Conservation (phyloP, 176 grass and related monocot genomes). For the Hsuehochloa calcarea region DNA sequence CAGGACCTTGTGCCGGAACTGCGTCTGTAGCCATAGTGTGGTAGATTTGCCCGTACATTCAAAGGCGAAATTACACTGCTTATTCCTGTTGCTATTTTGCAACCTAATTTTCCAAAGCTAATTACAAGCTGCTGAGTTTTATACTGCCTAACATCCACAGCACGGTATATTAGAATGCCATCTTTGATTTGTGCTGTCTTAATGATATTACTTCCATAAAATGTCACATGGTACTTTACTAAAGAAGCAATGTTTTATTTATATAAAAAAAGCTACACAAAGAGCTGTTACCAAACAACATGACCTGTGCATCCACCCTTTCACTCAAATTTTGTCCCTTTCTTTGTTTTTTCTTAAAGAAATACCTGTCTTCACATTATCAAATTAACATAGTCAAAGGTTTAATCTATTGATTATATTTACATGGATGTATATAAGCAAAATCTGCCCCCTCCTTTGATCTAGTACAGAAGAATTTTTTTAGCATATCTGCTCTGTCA, state of each 20-base stretch:
- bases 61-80: slow-evolving; percentile 15
- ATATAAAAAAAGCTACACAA: not conserved
- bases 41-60: not conserved
- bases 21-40: not conserved
- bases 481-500: not conserved
- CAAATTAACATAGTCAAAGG: not conserved
- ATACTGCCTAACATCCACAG: not conserved
- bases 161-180: not conserved
- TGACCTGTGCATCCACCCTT: not conserved
- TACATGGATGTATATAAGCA: not conserved
- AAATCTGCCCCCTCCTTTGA: not conserved
- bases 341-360: not conserved
- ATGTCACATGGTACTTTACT: not conserved
- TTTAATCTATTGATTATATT: not conserved
- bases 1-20: not conserved
- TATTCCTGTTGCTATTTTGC: slow-evolving; percentile 8
- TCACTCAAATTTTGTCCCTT: not conserved
- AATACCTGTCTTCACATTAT: not conserved
- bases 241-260: not conserved
- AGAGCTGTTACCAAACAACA: slow-evolving; percentile 6
- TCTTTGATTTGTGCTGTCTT: not conserved
- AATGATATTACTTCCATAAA: not conserved
- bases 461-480: slow-evolving; percentile 4
- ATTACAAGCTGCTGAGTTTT: not conserved
- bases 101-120: not conserved